Evolutionary conservation across 176 grass and related monocot genomes (phyloP), one percentile per base, ranked within the genome.

Genomic region (Cymbopogon citratus): DNA sequence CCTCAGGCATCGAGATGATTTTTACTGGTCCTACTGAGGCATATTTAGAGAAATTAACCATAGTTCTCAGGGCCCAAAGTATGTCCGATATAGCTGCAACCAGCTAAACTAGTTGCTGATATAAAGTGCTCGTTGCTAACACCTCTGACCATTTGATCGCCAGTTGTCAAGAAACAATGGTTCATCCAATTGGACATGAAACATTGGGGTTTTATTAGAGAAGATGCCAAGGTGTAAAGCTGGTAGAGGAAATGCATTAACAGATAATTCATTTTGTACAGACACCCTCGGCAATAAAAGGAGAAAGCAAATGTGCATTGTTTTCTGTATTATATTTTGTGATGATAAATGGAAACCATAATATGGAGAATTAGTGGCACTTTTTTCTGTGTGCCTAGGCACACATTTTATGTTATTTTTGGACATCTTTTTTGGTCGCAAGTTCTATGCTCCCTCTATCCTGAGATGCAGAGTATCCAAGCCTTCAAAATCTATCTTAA

Each of bases 241-340:
- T 81, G 51, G 63, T 34, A 41, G 72, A 76, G 51, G 63, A 72
- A 77, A 73, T 72, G 44, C 43, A 18, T 36, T 71, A 57, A 57
- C 78, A 73, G 25, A 80, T 76, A 70, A 72, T 77, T 88, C 5
- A 23, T 66, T 83, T 38, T 78, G 83, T 77, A 85, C 28, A 71
- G 27, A 85, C 49, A 40, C n/a, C 34, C 62, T 43, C 26, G 29
- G 38, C 52, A 66, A 85, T 73, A 77, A 81, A 52, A 69, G 40
- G 21, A 23, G 31, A 21, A 25, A 3, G 18, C 3, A 77, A 65
- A 61, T 35, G 51, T 68, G 41, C 24, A 28, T 45, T 9, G 34
- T 19, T 21, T 0, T 81, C 15, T 35, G 4, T 44, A 1, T 35
- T 56, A 24, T n/a, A 51, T 23, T 51, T 62, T 71, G 41, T 13